These are phyloP conservation scores for Pyrenula aspistea DNA, from an alignment of 495 filamentous ascomycete genomes.

Conservation along the genomic window DNA sequence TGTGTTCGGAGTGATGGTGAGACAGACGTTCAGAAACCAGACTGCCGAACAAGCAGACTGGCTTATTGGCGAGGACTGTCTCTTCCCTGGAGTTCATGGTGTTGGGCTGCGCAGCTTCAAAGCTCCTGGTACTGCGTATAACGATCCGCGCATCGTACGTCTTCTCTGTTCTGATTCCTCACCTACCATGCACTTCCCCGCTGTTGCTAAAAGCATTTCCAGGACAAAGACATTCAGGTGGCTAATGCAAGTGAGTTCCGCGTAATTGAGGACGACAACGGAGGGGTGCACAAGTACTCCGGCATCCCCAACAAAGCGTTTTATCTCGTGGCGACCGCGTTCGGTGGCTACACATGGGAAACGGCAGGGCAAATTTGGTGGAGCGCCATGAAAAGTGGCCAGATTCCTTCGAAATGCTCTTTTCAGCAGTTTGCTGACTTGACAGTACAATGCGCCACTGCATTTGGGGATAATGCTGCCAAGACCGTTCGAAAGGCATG, in stretches of 20 bases:
- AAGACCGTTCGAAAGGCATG: not conserved
- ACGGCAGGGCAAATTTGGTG: conserved; percentile 40
- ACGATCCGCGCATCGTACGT: conserved; percentile 29
- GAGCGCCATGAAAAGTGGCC: conserved; percentile 16
- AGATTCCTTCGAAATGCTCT: conserved; percentile 1
- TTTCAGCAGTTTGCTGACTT: conserved; percentile 11
- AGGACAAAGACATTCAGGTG: no score
- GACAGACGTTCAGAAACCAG: conserved; percentile 32
- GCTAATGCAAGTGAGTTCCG: no score
- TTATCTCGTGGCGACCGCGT: conserved; percentile 25
- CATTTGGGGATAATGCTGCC: not conserved
- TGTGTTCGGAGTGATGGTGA: conserved; percentile 40
- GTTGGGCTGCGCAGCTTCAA: conserved; percentile 36
- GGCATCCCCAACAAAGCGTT: conserved; percentile 43
- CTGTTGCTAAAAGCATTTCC: no score
- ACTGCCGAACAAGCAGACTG: conserved; percentile 32
- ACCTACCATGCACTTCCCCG: no score
- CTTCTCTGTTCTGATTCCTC: no score
- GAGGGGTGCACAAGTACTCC: conserved; percentile 39
- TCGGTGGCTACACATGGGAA: conserved; percentile 39
- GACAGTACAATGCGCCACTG: not conserved
- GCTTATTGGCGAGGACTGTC: conserved; percentile 37
- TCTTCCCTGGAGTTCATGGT: conserved; percentile 29
- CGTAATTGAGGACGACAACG: no score
- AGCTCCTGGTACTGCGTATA: conserved; percentile 33